Evolutionary conservation across 2,329 filamentous ascomycete species (phyloP).

Genomic region (Arthrobotrys sphaeroides): DNA sequence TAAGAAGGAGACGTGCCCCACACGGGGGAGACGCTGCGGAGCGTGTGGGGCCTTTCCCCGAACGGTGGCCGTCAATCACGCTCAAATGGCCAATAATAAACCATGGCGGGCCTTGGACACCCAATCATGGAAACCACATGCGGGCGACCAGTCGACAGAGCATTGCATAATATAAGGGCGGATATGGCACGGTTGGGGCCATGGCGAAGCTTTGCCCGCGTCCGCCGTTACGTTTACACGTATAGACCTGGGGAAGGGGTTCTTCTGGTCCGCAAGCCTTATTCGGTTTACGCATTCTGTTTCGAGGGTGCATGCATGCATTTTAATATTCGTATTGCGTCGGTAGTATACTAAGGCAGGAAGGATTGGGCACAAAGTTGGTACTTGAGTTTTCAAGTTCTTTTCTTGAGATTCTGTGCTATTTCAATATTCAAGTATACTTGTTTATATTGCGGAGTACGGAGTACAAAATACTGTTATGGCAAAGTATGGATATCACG

Average conservation of each 20-base stretch:
- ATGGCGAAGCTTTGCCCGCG: too few relatives aligned
- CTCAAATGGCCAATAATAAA: background rate
- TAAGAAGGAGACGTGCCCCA: background rate
- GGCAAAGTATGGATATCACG: too few relatives aligned
- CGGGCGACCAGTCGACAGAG: background rate
- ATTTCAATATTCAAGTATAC: too few relatives aligned
- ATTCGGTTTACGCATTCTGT: too few relatives aligned
- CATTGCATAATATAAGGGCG: background rate
- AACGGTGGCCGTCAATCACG: background rate
- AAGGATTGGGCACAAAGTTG: too few relatives aligned
- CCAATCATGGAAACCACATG: conserved; percentile 27
- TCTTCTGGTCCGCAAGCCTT: too few relatives aligned
- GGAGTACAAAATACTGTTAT: too few relatives aligned
- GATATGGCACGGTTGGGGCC: too few relatives aligned
- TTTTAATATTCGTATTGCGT: background rate
- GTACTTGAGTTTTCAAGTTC: too few relatives aligned
- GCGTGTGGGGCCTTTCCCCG: conserved; percentile 3
- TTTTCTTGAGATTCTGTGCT: background rate
- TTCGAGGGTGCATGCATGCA: background rate
- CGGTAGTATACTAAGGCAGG: too few relatives aligned
- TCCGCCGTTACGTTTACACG: background rate
- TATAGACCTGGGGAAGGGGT: too few relatives aligned
- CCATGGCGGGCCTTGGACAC: background rate
- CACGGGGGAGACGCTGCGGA: background rate
- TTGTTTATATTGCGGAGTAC: too few relatives aligned